A percentile compares a stretch with the other conserved stretches of the same genome.
phyloP scores from a whole-genome alignment of 139 green algal species.

The Closterium sp. region DNA sequence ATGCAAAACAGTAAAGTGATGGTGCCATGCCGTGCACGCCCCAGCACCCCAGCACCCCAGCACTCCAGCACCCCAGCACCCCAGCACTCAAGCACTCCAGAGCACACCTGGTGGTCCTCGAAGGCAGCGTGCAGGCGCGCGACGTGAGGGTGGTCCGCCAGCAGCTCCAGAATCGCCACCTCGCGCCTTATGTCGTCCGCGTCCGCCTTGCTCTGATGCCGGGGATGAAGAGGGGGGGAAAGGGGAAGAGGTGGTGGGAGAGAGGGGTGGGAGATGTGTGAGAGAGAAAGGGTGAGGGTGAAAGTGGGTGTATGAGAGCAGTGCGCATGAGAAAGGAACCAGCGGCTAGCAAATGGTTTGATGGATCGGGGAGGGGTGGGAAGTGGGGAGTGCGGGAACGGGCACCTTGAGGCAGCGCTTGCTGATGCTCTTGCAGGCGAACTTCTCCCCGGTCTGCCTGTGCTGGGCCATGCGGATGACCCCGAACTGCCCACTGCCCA shows the following conservation, averaged over 20 bases:
- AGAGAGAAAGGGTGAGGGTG: neutral
- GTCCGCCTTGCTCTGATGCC: constrained; percentile 1
- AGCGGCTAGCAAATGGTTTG: too few species aligned
- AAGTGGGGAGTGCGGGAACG: too few species aligned
- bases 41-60: neutral
- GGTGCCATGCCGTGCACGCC: neutral
- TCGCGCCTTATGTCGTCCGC: neutral
- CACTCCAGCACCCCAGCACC: too few species aligned
- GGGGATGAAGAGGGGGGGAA: neutral
- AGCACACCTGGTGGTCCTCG: neutral
- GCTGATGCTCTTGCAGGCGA: constrained; percentile 83
- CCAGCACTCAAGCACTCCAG: too few species aligned
- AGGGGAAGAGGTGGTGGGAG: neutral
- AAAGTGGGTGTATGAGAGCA: neutral
- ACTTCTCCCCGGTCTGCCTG: constrained; percentile 61
- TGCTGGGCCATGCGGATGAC: constrained; percentile 50
- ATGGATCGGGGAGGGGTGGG: neutral
- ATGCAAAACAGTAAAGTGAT: neutral
- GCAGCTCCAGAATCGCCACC: constrained; percentile 2
- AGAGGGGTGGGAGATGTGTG: neutral
- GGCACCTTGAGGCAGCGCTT: constrained; percentile 77
- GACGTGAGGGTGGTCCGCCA: neutral
- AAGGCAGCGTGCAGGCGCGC: neutral
- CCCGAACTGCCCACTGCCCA: constrained; percentile 44
- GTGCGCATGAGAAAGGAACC: neutral